Conservation (phyloP, 2,329 filamentous ascomycete genomes). For the Verticillium longisporum region DNA sequence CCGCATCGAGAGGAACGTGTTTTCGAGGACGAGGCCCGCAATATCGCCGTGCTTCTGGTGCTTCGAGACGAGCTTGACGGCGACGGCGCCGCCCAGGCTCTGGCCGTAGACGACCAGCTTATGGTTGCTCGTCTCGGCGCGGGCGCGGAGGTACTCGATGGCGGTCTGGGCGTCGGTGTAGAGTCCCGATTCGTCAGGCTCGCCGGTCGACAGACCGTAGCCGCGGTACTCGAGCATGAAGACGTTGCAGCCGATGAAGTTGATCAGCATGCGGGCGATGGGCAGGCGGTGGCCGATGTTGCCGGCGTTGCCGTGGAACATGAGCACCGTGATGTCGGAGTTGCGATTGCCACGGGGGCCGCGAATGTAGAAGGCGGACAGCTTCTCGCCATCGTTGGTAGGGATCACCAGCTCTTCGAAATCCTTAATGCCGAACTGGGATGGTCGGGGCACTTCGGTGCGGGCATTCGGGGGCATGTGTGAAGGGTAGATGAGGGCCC, state of each 20-base stretch:
- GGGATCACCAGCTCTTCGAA: conserved; percentile 87
- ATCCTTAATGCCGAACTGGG: conserved; percentile 76
- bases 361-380: conserved; percentile 85
- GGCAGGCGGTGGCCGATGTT: conserved; percentile 94
- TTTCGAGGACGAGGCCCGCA: conserved; percentile 83
- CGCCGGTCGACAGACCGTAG: conserved; percentile 86
- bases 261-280: conserved; percentile 80
- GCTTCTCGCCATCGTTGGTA: conserved; percentile 84
- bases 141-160: conserved; percentile 76
- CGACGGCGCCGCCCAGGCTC: conserved; percentile 86
- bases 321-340: conserved; percentile 74
- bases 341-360: conserved; percentile 61
- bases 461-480: conserved; percentile 82
- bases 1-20: conserved; percentile 91
- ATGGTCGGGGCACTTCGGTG: conserved; percentile 78
- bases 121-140: conserved; percentile 72
- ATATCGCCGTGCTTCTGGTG: conserved; percentile 77
- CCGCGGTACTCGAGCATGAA: conserved; percentile 97
- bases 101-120: conserved; percentile 87
- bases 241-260: conserved; percentile 83
- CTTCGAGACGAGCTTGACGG: conserved; percentile 75
- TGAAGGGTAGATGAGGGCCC: conserved; percentile 92
- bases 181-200: conserved; percentile 81
- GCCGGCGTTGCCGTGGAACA: conserved; percentile 97
- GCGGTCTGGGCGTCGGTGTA: conserved; percentile 87